Evolutionary conservation across 495 filamentous ascomycete species (phyloP).

Genomic region (Penicillium atrosanguineum): DNA sequence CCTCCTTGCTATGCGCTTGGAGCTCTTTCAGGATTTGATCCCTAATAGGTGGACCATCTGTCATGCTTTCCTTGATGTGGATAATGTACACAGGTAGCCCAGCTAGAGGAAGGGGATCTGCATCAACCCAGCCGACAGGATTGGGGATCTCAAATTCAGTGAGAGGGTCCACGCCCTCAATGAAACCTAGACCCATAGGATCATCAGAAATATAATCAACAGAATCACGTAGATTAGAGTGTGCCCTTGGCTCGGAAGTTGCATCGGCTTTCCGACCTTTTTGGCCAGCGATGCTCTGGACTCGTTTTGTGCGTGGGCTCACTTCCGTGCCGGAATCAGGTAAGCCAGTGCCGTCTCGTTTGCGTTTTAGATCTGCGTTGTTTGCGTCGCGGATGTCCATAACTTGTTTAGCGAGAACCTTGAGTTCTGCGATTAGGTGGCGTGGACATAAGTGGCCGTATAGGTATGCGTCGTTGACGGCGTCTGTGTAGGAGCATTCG

Average conservation of each 20-base stretch:
- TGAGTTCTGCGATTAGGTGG: slow-evolving; percentile 75
- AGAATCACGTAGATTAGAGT: slow-evolving; percentile 5
- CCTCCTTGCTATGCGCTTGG: slow-evolving; percentile 53
- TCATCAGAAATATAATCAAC: slow-evolving; percentile 6
- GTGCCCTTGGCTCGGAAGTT: not conserved
- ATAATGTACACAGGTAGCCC: slow-evolving; percentile 70
- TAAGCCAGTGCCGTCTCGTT: slow-evolving; percentile 16
- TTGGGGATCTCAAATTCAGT: slow-evolving; percentile 15
- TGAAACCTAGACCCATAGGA: not conserved
- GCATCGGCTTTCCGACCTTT: slow-evolving; percentile 3
- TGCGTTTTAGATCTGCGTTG: slow-evolving; percentile 28
- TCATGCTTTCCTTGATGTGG: slow-evolving; percentile 75
- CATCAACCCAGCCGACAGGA: slow-evolving; percentile 20
- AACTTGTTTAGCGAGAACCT: slow-evolving; percentile 66
- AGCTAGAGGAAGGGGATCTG: slow-evolving; percentile 39
- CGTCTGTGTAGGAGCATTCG: slow-evolving; percentile 88
- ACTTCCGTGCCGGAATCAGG: slow-evolving; percentile 7
- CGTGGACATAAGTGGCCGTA: slow-evolving; percentile 87
- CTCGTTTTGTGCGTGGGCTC: slow-evolving; percentile 29
- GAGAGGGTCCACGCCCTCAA: slow-evolving; percentile 6
- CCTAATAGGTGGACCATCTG: slow-evolving; percentile 59
- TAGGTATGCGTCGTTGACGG: slow-evolving; percentile 66
- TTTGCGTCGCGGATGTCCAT: slow-evolving; percentile 18
- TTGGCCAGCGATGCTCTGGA: slow-evolving; percentile 1
- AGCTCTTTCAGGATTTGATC: slow-evolving; percentile 70